Conservation (phyloP, 1,284 basidiomycete species). For the Cutaneotrichosporon sp. region DNA sequence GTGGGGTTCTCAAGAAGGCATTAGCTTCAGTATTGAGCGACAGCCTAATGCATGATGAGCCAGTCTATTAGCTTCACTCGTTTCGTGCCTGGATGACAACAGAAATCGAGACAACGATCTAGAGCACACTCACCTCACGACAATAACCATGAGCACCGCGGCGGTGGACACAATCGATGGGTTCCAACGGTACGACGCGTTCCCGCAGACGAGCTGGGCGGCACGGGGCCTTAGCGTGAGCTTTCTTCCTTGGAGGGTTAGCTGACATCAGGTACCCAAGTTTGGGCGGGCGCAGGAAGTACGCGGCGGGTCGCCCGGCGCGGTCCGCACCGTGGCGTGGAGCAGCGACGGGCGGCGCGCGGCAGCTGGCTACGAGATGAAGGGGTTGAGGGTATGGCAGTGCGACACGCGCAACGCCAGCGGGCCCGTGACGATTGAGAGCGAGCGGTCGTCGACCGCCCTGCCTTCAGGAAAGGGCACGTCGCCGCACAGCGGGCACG, state of each 20-base stretch:
- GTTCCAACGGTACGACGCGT: conserved; percentile 19
- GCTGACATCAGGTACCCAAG: conserved; percentile 19
- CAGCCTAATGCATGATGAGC: no score
- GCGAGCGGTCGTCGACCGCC: conserved; percentile 15
- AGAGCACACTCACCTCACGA: no score
- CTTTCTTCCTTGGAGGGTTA: no score
- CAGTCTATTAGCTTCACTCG: no score
- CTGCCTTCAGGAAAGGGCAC: conserved; percentile 22
- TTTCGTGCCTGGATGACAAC: no score
- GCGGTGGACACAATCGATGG: conserved; percentile 6
- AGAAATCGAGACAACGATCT: no score
- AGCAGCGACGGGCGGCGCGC: conserved; percentile 25
- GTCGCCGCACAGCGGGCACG: conserved; percentile 35
- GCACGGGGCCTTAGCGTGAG: conserved; percentile 27
- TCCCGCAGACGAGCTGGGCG: conserved; percentile 17
- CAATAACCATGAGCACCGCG: no score
- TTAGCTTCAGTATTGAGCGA: no score
- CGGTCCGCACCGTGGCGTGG: conserved; percentile 25
- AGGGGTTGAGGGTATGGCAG: conserved; percentile 27
- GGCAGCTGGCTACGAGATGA: conserved; percentile 28
- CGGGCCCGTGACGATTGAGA: background rate
- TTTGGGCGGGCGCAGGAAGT: conserved; percentile 22
- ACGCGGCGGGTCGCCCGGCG: conserved; percentile 24
- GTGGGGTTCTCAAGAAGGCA: no score
- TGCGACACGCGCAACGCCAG: conserved; percentile 2